Base-by-base conservation (phyloP, 352 stramenopile genomes). In the Pythium scleroteichum region DNA sequence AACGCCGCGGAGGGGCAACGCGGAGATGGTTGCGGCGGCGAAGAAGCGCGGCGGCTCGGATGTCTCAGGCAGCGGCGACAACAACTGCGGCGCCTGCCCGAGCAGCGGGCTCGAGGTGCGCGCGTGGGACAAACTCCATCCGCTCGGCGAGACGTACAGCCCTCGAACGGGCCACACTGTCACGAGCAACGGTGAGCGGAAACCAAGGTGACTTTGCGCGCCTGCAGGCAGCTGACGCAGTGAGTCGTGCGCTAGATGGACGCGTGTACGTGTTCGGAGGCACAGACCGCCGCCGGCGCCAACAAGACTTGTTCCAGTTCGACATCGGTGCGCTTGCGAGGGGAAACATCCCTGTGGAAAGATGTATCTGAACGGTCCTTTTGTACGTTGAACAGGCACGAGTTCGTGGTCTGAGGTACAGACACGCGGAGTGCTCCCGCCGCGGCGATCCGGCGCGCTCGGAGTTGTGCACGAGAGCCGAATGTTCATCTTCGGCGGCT, bases 401-500 rank as follows among this genome's bases (percentile, higher is more conserved):
- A 82, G 75, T 48, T 76, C 67, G 26, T 96, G 87, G 87, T 83
- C 79, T 12, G 78, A 91, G 53, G 74, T 96, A 42, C 71, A 90
- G 51, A 89, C 85, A 8, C 70, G 68, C 13, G 85, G 85, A 8
- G 38, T 59, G 14, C 56, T 94, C 13, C 87, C 87, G 2, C 83
- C 84, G 2, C 70, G 85, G 19, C 82, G 87, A 19, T 95, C 85
- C 0, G 87, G 87, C 0, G 87, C 87, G 5, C 62, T 93, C n/a
- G 85, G 84, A 10, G 84, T 94, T 8, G 79, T 93, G 1, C 75
- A 92, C 22, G 76, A 89, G 19, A 87, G 81, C 62, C 73, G 87
- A 57, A 93, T 96, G 87, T 96, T 90, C 66, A 85, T 96, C 56
- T 96, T 96, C 57, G 87, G 87, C 27, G 87, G 87, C n/a, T 96